A percentile compares a stretch with the other conserved stretches of the same genome.
phyloP scores from a whole-genome alignment of 2,329 filamentous ascomycete genomes.

The Ophiostoma tasmaniense region DNA sequence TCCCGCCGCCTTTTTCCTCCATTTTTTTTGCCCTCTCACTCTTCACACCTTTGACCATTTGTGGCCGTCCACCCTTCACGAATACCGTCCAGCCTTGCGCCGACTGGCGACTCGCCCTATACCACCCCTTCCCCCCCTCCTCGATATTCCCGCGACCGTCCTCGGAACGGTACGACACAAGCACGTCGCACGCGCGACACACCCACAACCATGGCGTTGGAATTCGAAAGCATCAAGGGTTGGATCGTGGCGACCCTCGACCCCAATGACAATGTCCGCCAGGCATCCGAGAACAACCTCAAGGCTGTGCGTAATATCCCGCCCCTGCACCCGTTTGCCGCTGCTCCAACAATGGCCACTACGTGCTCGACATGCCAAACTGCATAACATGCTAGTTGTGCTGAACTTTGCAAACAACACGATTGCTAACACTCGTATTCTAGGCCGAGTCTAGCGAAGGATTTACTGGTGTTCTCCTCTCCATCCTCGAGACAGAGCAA shows the following conservation, averaged over 20 bases:
- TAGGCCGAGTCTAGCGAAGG: conserved; percentile 86
- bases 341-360: background rate
- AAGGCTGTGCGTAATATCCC: conserved; percentile 56
- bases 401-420: too few relatives aligned
- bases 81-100: background rate
- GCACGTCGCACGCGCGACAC: conserved; percentile 31
- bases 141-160: background rate
- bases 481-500: conserved; percentile 83
- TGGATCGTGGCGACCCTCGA: conserved; percentile 22
- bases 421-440: conserved; percentile 13
- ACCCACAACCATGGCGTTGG: conserved; percentile 37
- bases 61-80: background rate
- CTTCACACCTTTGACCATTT: background rate
- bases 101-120: background rate
- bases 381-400: background rate
- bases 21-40: background rate
- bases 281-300: conserved; percentile 70
- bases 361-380: background rate
- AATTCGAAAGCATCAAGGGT: conserved; percentile 20
- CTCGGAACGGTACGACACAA: conserved; percentile 6
- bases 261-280: conserved; percentile 41
- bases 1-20: conserved; percentile 7
- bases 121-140: background rate
- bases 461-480: conserved; percentile 82
- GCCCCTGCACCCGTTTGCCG: background rate